Base-by-base conservation (phyloP, 352 stramenopile genomes). In the Phytophthora hibernalis region DNA sequence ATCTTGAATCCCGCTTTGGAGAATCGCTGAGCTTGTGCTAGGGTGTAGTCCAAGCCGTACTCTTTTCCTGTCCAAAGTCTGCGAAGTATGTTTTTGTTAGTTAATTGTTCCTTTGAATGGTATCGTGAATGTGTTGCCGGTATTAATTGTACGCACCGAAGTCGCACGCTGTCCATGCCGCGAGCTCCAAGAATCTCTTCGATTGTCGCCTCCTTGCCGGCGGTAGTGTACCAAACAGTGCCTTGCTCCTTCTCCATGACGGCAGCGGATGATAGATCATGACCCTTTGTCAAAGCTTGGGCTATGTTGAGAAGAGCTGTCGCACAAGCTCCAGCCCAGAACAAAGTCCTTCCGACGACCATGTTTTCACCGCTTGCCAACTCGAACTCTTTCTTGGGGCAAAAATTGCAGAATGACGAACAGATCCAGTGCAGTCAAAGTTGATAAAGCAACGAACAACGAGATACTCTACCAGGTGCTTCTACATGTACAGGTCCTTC, bases 81-180 rank as follows among this genome's bases (percentile, higher is more conserved):
- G 45, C 11, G 11, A 20, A 44, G 3, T 20, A 55, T 16, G 1
- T 10, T 50, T 31, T 5, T 31, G 28, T 31, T 31, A 31, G 28
- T 31, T 31, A 31, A 9, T 38, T n/a, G 3, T 12, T 18, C 35
- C 35, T 40, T 16, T 9, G 28, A 31, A 42, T 42, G 5, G 33
- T 42, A 42, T 10, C 5, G 15, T 13, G 38, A 22, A 5, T 10
- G 9, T 45, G 28, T 31, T 10, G 28, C 28, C 15, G 31, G 24
- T 6, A 5, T 38, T 16, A 28, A 5, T 38, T 16, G 13, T n/a
- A 44, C 58, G 28, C 16, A 74, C 67, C 69, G 69, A n/a, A 77
- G 64, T 35, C 69, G 69, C 12, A 77, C 69, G 20, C 59, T 77
- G 45, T 73, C 57, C 69, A 77, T 77, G 4, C 69, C 69, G 26